A percentile compares a stretch with the other conserved stretches of the same genome.
These are phyloP conservation scores for Prunus campanulata DNA, from an alignment of 306 rosid species.

Conservation along the genomic window DNA sequence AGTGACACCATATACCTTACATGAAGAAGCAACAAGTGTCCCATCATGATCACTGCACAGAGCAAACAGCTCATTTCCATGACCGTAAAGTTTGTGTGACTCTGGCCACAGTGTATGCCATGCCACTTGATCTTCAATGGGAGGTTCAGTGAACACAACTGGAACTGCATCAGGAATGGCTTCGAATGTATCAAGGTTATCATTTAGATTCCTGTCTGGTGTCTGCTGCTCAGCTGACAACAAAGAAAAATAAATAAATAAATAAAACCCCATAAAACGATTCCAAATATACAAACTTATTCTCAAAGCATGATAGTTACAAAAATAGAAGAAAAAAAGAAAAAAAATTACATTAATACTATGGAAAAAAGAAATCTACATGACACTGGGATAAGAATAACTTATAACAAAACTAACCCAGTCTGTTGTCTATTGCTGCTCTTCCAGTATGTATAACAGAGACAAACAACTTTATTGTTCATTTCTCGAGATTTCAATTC, in stretches of 20 bases:
- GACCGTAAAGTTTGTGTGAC: conserved; percentile 96
- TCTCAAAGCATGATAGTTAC: background rate
- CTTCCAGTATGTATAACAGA: no score
- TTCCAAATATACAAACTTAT: background rate
- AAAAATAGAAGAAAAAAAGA: background rate
- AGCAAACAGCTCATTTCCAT: conserved; percentile 91
- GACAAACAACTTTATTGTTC: no score
- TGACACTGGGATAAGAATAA: background rate
- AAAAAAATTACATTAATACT: background rate
- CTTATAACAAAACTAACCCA: background rate
- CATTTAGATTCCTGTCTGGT: conserved; percentile 47
- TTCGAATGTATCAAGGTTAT: conserved; percentile 76
- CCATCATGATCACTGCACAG: conserved; percentile 84
- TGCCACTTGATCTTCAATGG: conserved; percentile 93
- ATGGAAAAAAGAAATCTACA: no score
- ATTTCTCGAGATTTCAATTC: no score
- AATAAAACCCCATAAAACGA: conserved; percentile 17
- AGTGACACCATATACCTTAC: conserved; percentile 64
- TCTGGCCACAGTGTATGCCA: conserved; percentile 99
- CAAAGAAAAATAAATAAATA: background rate
- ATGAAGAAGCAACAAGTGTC: conserved; percentile 87
- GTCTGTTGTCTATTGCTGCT: no score
- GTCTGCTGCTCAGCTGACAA: conserved; percentile 55
- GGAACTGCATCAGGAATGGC: conserved; percentile 92
- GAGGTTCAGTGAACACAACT: conserved; percentile 75